Evolutionary conservation across 1,284 basidiomycete genomes (phyloP).

Genomic region (Sphaerobolus stellatus): DNA sequence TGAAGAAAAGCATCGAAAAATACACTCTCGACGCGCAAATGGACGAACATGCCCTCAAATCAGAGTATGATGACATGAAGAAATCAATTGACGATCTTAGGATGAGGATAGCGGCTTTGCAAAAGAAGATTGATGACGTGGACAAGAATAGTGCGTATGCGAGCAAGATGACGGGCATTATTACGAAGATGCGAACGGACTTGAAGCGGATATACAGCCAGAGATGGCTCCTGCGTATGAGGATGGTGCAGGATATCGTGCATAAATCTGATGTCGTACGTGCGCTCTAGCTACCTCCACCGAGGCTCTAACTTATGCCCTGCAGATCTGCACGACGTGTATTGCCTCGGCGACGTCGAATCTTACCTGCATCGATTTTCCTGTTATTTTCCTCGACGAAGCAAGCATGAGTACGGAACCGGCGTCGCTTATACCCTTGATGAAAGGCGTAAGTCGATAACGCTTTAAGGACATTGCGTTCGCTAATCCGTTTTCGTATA

Average conservation of each 20-base stretch:
- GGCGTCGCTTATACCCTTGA: slow-evolving; percentile 79
- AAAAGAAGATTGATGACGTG: slow-evolving; percentile 23
- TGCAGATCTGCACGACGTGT: slow-evolving; percentile 81
- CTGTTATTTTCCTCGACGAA: slow-evolving; percentile 92
- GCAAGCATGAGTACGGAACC: slow-evolving; percentile 96
- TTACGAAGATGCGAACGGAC: slow-evolving; percentile 9
- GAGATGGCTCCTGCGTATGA: slow-evolving; percentile 42
- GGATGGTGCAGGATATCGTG: slow-evolving; percentile 62
- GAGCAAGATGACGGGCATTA: neutral
- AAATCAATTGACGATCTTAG: slow-evolving; percentile 25
- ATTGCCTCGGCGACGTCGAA: slow-evolving; percentile 65
- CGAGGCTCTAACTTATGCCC: neutral
- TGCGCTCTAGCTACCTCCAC: slow-evolving; percentile 18
- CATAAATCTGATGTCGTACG: slow-evolving; percentile 71
- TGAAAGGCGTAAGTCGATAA: too few species aligned
- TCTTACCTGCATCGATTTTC: too few species aligned
- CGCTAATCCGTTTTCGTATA: too few species aligned
- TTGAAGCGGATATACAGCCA: neutral
- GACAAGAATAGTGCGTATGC: slow-evolving; percentile 21
- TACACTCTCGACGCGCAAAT: slow-evolving; percentile 70
- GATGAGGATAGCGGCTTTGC: slow-evolving; percentile 15
- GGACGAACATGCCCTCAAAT: slow-evolving; percentile 58
- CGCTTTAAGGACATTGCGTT: too few species aligned
- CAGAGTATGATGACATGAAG: slow-evolving; percentile 41
- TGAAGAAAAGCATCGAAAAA: slow-evolving; percentile 54